Base-by-base conservation (phyloP, 345 rosid species). In the Eutrema yunnanense region DNA sequence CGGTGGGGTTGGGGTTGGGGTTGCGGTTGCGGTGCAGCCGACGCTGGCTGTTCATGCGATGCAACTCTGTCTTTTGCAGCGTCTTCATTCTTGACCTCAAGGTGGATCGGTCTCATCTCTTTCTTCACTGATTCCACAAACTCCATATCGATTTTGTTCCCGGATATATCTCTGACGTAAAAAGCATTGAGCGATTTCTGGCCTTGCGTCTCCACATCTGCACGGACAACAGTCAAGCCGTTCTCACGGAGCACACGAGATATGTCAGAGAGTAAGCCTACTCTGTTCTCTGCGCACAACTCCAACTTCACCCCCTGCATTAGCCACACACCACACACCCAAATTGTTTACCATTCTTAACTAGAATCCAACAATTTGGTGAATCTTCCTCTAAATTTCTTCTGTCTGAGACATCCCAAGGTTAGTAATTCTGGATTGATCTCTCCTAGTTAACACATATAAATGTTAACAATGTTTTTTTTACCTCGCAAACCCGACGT, bases 241-340 rank as follows among this genome's bases (percentile, higher is more conserved):
- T 88, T 83, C 73, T 88, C 95, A 10, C 91, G 81, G 1, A 91
- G 83, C 14, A 84, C 84, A 47, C 92, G 67, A 3, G 92, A 81
- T 71, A 91, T 79, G 74, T 91, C 92, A 1, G 92, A 87, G 6
- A 87, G 78, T 27, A 90, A 55, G 27, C 92, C 95, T 9, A 86
- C 76, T 57, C 92, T 74, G 43, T 87, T 83, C 36, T 81, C 82
- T 8, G 95, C 90, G 57, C 87, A 71, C 56, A 90, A 36, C 72
- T 88, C 86, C 40, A 88, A 48, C 37, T 76, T 82, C 46, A 88
- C 52, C 2, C 97, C 95, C 97, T 88, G 80, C 76, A 71, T 65
- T 36, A 71, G 37, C 62, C 80, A 77, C 72, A 76, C 68, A 67
- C 66, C 65, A 41, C 50, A 67, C 32, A 60, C 67, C 50, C 55